These are phyloP conservation scores for Pleurotus cornucopiae DNA, from an alignment of 768 basidiomycete genomes.

Conservation along the genomic window DNA sequence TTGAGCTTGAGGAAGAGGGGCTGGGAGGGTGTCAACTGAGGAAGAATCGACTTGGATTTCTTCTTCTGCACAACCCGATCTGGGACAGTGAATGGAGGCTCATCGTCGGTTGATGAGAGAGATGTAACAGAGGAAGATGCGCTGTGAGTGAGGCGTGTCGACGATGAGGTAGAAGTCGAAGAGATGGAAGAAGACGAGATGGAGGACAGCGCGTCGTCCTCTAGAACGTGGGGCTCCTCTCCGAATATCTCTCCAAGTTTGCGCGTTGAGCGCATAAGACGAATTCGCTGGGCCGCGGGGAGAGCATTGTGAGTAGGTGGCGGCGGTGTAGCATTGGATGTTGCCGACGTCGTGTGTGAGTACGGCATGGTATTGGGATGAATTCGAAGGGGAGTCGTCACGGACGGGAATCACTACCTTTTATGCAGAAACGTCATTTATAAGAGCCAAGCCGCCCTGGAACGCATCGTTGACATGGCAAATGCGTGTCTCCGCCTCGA, in stretches of 20 bases:
- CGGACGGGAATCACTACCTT: not conserved
- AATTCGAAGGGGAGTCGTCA: not conserved
- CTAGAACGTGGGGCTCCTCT: conserved; percentile 31
- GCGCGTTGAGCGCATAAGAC: conserved; percentile 53
- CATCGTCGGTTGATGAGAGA: conserved; percentile 3
- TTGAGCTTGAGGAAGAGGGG: conserved; percentile 7
- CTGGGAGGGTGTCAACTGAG: not conserved
- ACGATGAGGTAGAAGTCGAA: conserved; percentile 5
- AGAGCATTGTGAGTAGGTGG: conserved; percentile 51
- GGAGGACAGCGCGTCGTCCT: conserved; percentile 15
- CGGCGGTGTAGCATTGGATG: conserved; percentile 12
- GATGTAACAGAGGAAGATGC: conserved; percentile 4
- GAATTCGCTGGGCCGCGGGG: conserved; percentile 38
- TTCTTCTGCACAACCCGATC: not conserved
- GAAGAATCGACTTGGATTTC: not conserved
- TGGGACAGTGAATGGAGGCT: not conserved
- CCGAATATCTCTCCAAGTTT: conserved; percentile 57
- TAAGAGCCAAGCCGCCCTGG: conserved; percentile 3
- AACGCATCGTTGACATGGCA: conserved; percentile 6
- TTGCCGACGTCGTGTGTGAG: not conserved
- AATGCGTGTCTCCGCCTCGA: conserved; percentile 5
- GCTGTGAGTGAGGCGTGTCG: conserved; percentile 5
- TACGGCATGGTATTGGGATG: not conserved
- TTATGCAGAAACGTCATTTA: conserved; percentile 1
- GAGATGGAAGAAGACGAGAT: conserved; percentile 6